Base-by-base conservation (phyloP, 495 filamentous ascomycete genomes). In the Podospora pseudocomata region DNA sequence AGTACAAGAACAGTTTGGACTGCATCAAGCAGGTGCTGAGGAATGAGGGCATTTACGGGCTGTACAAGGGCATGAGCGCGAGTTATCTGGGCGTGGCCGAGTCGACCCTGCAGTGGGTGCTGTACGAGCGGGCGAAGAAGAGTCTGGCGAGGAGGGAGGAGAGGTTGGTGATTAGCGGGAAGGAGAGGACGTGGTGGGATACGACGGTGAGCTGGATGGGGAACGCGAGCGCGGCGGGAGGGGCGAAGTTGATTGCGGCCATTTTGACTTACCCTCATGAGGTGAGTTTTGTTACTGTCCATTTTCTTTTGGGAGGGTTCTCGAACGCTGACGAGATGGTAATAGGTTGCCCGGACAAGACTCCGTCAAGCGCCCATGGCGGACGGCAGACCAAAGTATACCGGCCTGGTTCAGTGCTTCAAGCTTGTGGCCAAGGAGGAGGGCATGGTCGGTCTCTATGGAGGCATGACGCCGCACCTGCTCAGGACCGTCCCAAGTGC, bases 251-350 rank as follows among this genome's bases (percentile, higher is more conserved):
- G 44, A 77, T 93, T 67, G 93, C 93, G 0, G 88, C 91, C 39
- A 73, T 94, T 26, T 78, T 92, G 65, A 92, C 93, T 2, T 97
- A 97, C 80, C 93, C 93, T 2, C 93, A 97, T 73, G 93, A 97
- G 86, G 90, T 91, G 77, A 68, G 83, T 68, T n/a, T 65, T 55
- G 23, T 23, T 23, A 23, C 23, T 23, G 23, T 23, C 23, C 23
- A 23, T 23, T 58, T 58, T n/a, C 15, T 19, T 5, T 58, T 56
- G 54, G 15, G 23, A 7, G 18, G 3, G 18, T 19, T 58, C 23
- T 58, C 0, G n/a, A 64, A 9, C 44, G 44, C 70, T 71, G 64
- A 73, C 66, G 4, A 57, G n/a, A 18, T 13, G 6, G 11, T 23
- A 15, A 56, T 68, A 90, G 88, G 91, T 94, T 54, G 91, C 90